A percentile compares a stretch with the other conserved stretches of the same genome.
These are phyloP conservation scores for Aspergillus neotritici DNA, from an alignment of 2,329 filamentous ascomycete genomes.

Conservation along the genomic window DNA sequence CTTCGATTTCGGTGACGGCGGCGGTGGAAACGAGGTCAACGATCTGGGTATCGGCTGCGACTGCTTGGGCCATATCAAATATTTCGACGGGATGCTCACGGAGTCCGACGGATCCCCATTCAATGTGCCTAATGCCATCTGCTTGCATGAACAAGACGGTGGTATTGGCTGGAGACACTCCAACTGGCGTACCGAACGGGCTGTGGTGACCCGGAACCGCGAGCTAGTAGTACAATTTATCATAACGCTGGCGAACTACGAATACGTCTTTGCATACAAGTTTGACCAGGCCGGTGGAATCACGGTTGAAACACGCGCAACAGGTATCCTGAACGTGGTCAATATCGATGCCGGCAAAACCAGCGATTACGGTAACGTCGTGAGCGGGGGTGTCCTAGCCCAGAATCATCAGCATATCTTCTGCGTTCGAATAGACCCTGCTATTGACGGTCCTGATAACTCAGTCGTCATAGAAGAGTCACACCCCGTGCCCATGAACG, in stretches of 20 bases:
- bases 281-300: conserved; percentile 40
- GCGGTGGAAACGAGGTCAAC: conserved; percentile 41
- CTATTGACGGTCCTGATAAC: conserved; percentile 42
- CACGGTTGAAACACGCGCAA: conserved; percentile 40
- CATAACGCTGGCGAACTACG: conserved; percentile 41
- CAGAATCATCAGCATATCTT: conserved; percentile 44
- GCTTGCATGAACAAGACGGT: conserved; percentile 38
- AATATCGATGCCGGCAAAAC: conserved; percentile 32
- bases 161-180: conserved; percentile 40
- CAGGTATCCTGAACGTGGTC: conserved; percentile 42
- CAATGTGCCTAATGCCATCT: conserved; percentile 39
- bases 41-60: conserved; percentile 40
- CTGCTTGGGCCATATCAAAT: conserved; percentile 42
- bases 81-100: conserved; percentile 38
- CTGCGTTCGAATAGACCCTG: conserved; percentile 41
- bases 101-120: conserved; percentile 31
- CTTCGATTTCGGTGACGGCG: conserved; percentile 43
- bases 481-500: conserved; percentile 52
- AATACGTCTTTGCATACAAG: conserved; percentile 42
- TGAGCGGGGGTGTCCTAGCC: conserved; percentile 39
- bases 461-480: conserved; percentile 53
- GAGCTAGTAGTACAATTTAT: conserved; percentile 36
- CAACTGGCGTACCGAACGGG: conserved; percentile 33
- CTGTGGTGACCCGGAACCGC: conserved; percentile 29
- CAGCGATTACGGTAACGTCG: conserved; percentile 36